Evolutionary conservation across 768 basidiomycete species (phyloP).

Genomic region (Strobilomyces confusus): DNA sequence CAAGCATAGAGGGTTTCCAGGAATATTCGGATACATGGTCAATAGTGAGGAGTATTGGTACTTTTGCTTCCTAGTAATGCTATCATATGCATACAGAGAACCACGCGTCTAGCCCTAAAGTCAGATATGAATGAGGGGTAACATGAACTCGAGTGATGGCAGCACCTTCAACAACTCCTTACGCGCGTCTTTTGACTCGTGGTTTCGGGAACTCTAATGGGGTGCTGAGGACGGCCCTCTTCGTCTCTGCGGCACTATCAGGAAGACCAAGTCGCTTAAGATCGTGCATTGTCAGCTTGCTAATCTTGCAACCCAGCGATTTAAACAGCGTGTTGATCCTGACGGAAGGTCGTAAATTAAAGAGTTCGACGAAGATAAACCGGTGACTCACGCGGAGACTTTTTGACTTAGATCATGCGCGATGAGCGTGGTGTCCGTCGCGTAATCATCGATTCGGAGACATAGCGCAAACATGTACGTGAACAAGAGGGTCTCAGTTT

Average conservation of each 20-base stretch:
- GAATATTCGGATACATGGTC: not conserved
- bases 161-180: constrained; percentile 1
- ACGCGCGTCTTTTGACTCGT: constrained; percentile 31
- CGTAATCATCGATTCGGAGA: constrained; percentile 74
- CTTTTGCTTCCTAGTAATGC: not conserved
- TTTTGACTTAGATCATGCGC: constrained; percentile 73
- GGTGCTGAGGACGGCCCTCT: constrained; percentile 67
- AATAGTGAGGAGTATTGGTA: not conserved
- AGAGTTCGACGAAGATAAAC: not conserved
- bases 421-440: constrained; percentile 61
- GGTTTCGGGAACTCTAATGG: constrained; percentile 84
- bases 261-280: constrained; percentile 67
- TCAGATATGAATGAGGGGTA: not conserved
- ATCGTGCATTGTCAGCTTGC: constrained; percentile 53
- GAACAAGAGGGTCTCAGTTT: constrained; percentile 66
- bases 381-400: constrained; percentile 52
- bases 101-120: not conserved
- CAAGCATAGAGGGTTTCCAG: not conserved
- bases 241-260: constrained; percentile 55
- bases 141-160: not conserved
- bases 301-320: constrained; percentile 75
- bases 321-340: constrained; percentile 71
- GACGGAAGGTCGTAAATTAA: constrained; percentile 2
- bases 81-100: not conserved
- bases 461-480: constrained; percentile 80